A percentile compares a stretch with the other conserved stretches of the same genome.
These are phyloP conservation scores for Oryza meyeriana DNA, from an alignment of 176 grass and related monocot species.

Conservation along the genomic window DNA sequence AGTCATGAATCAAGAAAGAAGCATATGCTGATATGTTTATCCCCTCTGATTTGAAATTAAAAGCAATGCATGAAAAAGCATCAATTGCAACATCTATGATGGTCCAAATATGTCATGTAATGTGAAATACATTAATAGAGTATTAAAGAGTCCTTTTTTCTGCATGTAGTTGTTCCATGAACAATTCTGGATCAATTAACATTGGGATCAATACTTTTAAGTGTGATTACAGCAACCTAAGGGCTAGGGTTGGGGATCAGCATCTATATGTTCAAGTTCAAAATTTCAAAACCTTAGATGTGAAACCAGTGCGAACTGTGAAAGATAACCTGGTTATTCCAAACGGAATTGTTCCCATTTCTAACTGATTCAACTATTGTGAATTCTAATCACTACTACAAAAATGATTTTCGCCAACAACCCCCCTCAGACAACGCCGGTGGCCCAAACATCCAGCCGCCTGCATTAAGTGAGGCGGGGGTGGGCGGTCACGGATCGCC, in stretches of 20 bases:
- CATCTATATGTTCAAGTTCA: not conserved
- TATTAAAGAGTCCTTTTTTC: not conserved
- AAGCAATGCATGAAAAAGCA: not conserved
- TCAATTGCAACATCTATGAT: not conserved
- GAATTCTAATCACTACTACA: not conserved
- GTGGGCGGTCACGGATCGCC: no score
- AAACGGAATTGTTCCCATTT: not conserved
- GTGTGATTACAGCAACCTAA: not conserved
- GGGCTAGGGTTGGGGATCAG: not conserved
- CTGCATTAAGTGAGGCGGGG: no score
- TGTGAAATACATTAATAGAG: not conserved
- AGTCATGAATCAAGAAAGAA: slow-evolving; percentile 22
- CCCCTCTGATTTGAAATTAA: slow-evolving; percentile 21
- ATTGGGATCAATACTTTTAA: not conserved
- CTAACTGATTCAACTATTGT: not conserved
- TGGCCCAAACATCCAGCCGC: no score
- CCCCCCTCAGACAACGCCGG: no score
- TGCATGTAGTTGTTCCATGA: not conserved
- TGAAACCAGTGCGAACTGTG: not conserved
- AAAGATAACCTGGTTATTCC: not conserved
- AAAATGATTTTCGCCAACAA: no score
- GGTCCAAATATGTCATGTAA: not conserved
- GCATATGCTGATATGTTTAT: slow-evolving; percentile 12
- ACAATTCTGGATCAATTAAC: not conserved
- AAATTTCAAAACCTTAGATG: not conserved